Base-by-base conservation (phyloP, 2,329 filamentous ascomycete species). In the Onygena corvina region DNA sequence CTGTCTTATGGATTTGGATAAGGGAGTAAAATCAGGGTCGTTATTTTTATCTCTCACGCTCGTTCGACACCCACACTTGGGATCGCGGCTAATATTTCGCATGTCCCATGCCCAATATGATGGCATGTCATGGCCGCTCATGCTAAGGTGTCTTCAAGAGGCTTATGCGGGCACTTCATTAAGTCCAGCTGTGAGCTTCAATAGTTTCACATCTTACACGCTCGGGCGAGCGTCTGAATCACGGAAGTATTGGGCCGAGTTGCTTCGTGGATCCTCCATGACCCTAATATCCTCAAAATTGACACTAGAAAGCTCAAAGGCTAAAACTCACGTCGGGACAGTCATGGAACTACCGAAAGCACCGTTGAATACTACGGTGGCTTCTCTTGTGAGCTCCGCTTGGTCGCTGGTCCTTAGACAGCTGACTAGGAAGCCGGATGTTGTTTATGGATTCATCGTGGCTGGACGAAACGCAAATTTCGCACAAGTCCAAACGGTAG, bases 61-160 rank as follows among this genome's bases (percentile, higher is more conserved):
- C 23, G 14, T 48, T 30, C 23, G 14, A 14, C 30, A 31, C 11
- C 12, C 14, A 4, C 8, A 16, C 8, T 29, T 20, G 29, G 34
- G 21, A 9, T 29, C 27, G 11, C 33, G 34, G 11, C 34, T 51
- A 6, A 20, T 82, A 42, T 71, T 80, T 62, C 74, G 77, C 53
- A 71, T 81, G 50, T 80, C 77, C 0, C 78, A 81, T 59, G 74
- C 77, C 0, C 77, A 81, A 55, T 81, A 81, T 60, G 78, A 81
- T 53, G 78, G 78, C 55, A 76, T 81, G 36, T 80, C 74, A 53
- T 69, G 81, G 6, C 76, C 76, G 0, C 58, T 70, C 2, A 65
- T 80, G 7, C 70, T 79, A 29, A 67, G 67, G n/a, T 75, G 80
- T 58, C 68, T 81, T n/a, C 71, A 69, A 0, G 67, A 68, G 0